phyloP scores from a whole-genome alignment of 495 filamentous ascomycete genomes.

The Penicillium goetzii region DNA sequence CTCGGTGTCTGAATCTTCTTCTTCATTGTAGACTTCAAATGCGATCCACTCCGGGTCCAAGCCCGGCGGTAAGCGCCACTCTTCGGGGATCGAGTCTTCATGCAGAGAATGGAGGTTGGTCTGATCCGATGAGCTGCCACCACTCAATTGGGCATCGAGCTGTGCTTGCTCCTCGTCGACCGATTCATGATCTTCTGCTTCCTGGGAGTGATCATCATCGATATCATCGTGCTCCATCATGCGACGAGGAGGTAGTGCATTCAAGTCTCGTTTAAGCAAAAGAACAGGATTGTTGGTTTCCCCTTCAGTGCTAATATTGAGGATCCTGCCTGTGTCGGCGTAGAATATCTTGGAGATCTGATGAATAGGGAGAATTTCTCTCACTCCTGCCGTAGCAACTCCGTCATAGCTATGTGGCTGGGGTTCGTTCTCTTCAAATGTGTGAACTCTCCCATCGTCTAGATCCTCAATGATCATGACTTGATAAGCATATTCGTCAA shows the following conservation, averaged over 20 bases:
- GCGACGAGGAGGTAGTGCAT: conserved; percentile 70
- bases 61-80: conserved; percentile 73
- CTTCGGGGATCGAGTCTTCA: conserved; percentile 44
- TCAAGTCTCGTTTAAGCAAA: conserved; percentile 80
- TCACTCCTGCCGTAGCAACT: conserved; percentile 72
- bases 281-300: conserved; percentile 86
- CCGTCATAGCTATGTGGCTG: conserved; percentile 71
- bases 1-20: conserved; percentile 62
- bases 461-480: conserved; percentile 89
- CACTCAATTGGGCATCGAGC: conserved; percentile 68
- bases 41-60: conserved; percentile 96
- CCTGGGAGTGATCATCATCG: conserved; percentile 30
- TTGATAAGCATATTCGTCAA: conserved; percentile 84
- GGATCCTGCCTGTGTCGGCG: conserved; percentile 89
- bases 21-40: conserved; percentile 80
- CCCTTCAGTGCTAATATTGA: conserved; percentile 81
- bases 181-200: conserved; percentile 30
- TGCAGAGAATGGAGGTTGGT: conserved; percentile 32
- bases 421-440: conserved; percentile 66
- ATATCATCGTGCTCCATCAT: conserved; percentile 60
- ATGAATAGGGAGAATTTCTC: conserved; percentile 84
- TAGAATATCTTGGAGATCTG: conserved; percentile 97
- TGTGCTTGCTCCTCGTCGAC: conserved; percentile 59
- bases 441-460: conserved; percentile 88
- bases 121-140: conserved; percentile 39